These are phyloP conservation scores for Penicillium sp. DNA, from an alignment of 2,329 filamentous ascomycete species.

Conservation along the genomic window DNA sequence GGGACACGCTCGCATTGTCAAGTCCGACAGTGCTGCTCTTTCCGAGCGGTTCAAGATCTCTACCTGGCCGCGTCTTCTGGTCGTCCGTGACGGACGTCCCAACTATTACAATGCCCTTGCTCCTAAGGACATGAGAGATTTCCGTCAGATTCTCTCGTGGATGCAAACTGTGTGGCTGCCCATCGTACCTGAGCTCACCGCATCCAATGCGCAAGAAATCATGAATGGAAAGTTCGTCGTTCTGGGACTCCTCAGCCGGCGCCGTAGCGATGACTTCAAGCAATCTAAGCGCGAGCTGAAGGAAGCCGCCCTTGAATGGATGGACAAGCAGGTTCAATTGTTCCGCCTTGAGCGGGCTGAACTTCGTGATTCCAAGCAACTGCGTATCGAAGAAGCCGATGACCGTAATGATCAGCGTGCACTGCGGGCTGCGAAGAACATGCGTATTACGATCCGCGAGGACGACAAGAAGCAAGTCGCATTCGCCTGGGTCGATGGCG, in stretches of 20 bases:
- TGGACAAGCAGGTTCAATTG: conserved; percentile 84
- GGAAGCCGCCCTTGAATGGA: conserved; percentile 92
- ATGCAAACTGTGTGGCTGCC: conserved; percentile 96
- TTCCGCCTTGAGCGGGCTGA: conserved; percentile 92
- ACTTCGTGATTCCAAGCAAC: conserved; percentile 83
- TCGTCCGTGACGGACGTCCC: conserved; percentile 77
- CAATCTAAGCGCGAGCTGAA: conserved; percentile 81
- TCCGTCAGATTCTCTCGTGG: conserved; percentile 70
- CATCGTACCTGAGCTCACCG: conserved; percentile 86
- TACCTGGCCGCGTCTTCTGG: conserved; percentile 88
- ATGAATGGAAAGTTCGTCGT: conserved; percentile 96
- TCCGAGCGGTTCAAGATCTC: conserved; percentile 84
- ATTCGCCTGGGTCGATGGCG: conserved; percentile 94
- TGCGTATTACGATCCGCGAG: conserved; percentile 82
- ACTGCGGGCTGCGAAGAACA: conserved; percentile 75
- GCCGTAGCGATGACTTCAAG: conserved; percentile 68
- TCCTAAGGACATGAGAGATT: conserved; percentile 86
- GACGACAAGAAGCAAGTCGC: conserved; percentile 77
- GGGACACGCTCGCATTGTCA: conserved; percentile 83
- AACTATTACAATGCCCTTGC: conserved; percentile 83
- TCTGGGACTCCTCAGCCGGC: conserved; percentile 73
- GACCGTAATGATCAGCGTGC: conserved; percentile 85
- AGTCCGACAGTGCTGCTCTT: conserved; percentile 69
- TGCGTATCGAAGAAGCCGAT: conserved; percentile 91
- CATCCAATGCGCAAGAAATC: conserved; percentile 82